Conservation (phyloP, 352 stramenopile species). For the Stramenopiles sp. region DNA sequence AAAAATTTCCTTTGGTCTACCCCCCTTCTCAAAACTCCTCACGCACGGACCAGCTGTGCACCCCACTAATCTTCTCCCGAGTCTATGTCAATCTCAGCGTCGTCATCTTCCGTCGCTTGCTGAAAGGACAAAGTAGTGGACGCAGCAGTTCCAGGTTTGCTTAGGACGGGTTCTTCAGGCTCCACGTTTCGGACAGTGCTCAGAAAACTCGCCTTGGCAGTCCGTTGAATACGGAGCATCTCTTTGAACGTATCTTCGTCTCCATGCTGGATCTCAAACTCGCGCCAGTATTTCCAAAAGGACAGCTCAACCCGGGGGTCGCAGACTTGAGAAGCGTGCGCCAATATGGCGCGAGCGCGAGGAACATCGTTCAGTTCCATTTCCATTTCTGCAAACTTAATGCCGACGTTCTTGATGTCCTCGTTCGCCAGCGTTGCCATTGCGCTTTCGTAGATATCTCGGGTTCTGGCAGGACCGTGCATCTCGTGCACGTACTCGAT, state of each 20-base stretch:
- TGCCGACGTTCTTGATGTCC: not conserved
- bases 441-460: not conserved
- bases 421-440: not conserved
- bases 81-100: not conserved
- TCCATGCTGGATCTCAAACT: not conserved
- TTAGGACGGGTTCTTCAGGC: not conserved
- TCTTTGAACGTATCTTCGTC: conserved; percentile 4
- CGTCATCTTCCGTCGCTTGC: not conserved
- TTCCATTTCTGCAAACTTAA: not conserved
- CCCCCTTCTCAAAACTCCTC: too few relatives aligned
- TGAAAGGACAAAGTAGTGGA: not conserved
- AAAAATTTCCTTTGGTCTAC: too few relatives aligned
- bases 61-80: not conserved
- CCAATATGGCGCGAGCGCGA: not conserved
- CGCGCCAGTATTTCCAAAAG: not conserved
- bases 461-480: not conserved
- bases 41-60: too few relatives aligned
- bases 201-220: not conserved
- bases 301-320: not conserved
- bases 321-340: not conserved
- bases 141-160: not conserved
- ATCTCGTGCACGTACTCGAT: not conserved
- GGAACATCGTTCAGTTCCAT: not conserved
- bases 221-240: not conserved
- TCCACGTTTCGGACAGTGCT: not conserved